phyloP scores from a whole-genome alignment of 1,139 yeast species.

The Hemisphaericaspora xylanilytica region DNA sequence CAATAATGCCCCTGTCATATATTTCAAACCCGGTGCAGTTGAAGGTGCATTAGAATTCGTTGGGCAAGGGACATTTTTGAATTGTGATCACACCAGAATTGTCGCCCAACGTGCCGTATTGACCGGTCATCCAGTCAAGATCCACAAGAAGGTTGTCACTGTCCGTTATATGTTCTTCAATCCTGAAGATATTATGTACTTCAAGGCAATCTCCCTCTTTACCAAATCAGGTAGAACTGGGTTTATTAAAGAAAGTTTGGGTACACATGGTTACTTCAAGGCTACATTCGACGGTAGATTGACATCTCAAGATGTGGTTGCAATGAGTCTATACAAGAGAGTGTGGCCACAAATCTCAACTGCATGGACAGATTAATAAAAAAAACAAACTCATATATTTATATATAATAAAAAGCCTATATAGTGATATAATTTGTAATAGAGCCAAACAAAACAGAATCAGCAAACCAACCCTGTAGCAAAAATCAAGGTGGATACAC shows the following conservation, averaged over 20 bases:
- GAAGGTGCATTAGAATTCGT: conserved; percentile 61
- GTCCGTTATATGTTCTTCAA: conserved; percentile 97
- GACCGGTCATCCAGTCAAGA: conserved; percentile 94
- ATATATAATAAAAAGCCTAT: not conserved
- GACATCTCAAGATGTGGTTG: conserved; percentile 89
- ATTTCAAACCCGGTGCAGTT: conserved; percentile 45
- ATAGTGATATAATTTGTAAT: not conserved
- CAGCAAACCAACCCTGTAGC: not conserved
- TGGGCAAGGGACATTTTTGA: conserved; percentile 88
- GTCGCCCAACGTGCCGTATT: conserved; percentile 84
- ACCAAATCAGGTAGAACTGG: conserved; percentile 93
- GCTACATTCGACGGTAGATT: conserved; percentile 92
- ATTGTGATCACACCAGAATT: conserved; percentile 80
- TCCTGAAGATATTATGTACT: conserved; percentile 83
- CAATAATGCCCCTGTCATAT: conserved; percentile 77
- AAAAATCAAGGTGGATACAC: not conserved
- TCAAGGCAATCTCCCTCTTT: conserved; percentile 87
- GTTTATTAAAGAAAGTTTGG: conserved; percentile 88
- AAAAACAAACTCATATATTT: not conserved
- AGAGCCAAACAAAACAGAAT: not conserved
- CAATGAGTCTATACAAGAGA: conserved; percentile 91
- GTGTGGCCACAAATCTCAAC: conserved; percentile 72
- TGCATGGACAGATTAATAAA: conserved; percentile 26
- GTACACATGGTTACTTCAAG: conserved; percentile 98
- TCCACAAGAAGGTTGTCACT: conserved; percentile 89